These are phyloP conservation scores for Gynochthodes officinalis DNA, from an alignment of 257 asterid genomes.

Conservation along the genomic window DNA sequence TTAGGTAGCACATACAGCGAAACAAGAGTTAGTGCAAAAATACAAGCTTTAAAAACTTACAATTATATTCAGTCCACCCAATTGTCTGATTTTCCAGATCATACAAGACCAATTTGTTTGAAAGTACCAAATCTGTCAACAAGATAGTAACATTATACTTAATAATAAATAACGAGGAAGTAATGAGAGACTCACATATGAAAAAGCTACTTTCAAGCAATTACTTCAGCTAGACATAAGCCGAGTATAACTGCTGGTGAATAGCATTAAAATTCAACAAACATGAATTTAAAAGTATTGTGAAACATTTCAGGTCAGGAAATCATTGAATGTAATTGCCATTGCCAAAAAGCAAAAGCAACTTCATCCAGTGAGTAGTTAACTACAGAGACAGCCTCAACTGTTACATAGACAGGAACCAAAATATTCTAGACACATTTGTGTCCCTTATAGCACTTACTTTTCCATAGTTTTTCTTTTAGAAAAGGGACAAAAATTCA, in stretches of 20 bases:
- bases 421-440: background rate
- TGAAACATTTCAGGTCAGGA: background rate
- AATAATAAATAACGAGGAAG: background rate
- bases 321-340: background rate
- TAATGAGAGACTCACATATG: background rate
- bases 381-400: background rate
- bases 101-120: conserved; percentile 88
- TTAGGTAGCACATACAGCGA: background rate
- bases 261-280: background rate
- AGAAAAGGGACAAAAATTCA: too few relatives aligned
- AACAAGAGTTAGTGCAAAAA: background rate
- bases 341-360: background rate
- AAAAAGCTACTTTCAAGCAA: background rate
- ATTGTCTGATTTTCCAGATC: conserved; percentile 91
- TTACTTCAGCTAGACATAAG: background rate
- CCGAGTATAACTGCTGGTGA: background rate
- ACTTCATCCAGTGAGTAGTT: background rate
- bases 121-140: conserved; percentile 86
- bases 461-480: background rate
- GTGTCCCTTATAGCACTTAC: background rate
- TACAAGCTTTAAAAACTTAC: conserved; percentile 46
- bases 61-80: conserved; percentile 99
- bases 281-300: background rate
- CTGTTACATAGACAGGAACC: background rate
- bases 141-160: conserved; percentile 1